Evolutionary conservation across 306 rosid species (phyloP), one percentile per base, ranked within the genome.

Genomic region (Canavalia ensiformis): DNA sequence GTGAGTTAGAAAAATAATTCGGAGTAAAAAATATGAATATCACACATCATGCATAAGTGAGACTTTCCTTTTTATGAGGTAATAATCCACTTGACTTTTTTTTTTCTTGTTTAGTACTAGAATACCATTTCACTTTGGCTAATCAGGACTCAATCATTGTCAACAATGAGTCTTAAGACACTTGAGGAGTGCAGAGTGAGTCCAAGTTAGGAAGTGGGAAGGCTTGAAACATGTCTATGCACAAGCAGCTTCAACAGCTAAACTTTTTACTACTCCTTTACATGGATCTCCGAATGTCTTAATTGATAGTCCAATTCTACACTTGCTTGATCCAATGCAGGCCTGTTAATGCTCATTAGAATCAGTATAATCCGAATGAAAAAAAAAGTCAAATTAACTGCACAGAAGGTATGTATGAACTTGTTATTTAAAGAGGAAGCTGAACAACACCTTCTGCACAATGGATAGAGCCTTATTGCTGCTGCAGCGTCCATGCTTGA

Each of bases 221-320:
- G 56, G 56, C 79, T 65, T 50, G 57, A 70, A 50, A 31, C 75
- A 39, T 65, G 55, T 60, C 80, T 82, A 88, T 72, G 88, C 75
- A 86, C 99, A 95, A 37, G 90, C 81, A 76, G 91, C 99, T 87
- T 93, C 99, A 56, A 95, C 98, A 39, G 97, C 98, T 87, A 93
- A 86, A 82, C 97, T 91, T 84, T 93, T 95, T 29, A 85, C 12
- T 12, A 83, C 87, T 82, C 96, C 97, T 68, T 8, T 13, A 70
- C 98, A 95, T 0, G 98, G 98, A 86, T 93, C 86, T 42, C 97
- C 97, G 0, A 93, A 91, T 39, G 80, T 79, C 47, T 84, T 50
- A 10, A 55, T 72, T 10, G 99, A 91, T 52, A 90, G 92, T 68
- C 71, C 86, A 42, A 95, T 29, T 37, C 83, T 92, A 81, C 99